A percentile compares a stretch with the other conserved stretches of the same genome.
Conservation (phyloP, 225 moss, liverwort and hornwort species). For the Pseudoscleropodium purum region DNA sequence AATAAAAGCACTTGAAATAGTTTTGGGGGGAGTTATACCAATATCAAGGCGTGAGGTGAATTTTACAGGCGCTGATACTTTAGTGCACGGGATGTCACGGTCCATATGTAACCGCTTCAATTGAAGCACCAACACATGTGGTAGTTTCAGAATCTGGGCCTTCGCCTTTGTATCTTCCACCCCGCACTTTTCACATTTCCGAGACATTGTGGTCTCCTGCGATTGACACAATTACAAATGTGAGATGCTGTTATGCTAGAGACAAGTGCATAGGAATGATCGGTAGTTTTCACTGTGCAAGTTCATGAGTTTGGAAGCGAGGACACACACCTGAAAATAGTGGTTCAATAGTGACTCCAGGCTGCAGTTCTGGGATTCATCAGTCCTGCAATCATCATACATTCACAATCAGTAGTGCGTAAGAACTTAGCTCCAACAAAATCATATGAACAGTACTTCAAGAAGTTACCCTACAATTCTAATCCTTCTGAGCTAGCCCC, state of each 20-base stretch:
- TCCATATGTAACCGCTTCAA: conserved; percentile 49
- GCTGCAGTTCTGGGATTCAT: conserved; percentile 24
- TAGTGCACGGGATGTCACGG: conserved; percentile 41
- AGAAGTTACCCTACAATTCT: not conserved
- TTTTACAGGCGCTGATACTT: conserved; percentile 36
- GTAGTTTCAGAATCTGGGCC: conserved; percentile 21
- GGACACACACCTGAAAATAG: conserved; percentile 28
- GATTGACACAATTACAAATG: not conserved
- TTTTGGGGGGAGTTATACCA: not conserved
- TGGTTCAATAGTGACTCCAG: conserved; percentile 31
- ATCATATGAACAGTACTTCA: not conserved
- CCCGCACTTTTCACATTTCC: conserved; percentile 39
- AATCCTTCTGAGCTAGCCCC: no score
- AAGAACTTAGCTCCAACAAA: not conserved
- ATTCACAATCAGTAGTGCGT: not conserved
- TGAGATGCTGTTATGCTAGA: not conserved
- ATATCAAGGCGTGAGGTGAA: conserved; percentile 37
- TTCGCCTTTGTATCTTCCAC: conserved; percentile 24
- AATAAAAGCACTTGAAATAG: not conserved
- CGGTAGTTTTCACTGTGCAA: not conserved
- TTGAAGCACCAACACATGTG: conserved; percentile 42
- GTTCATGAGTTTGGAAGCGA: no score
- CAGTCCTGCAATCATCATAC: conserved; percentile 4
- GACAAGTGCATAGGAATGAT: not conserved
- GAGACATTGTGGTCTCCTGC: conserved; percentile 35